Evolutionary conservation across 2,329 filamentous ascomycete species (phyloP), one percentile per base, ranked within the genome.

Genomic region (Fusarium oxysporum): DNA sequence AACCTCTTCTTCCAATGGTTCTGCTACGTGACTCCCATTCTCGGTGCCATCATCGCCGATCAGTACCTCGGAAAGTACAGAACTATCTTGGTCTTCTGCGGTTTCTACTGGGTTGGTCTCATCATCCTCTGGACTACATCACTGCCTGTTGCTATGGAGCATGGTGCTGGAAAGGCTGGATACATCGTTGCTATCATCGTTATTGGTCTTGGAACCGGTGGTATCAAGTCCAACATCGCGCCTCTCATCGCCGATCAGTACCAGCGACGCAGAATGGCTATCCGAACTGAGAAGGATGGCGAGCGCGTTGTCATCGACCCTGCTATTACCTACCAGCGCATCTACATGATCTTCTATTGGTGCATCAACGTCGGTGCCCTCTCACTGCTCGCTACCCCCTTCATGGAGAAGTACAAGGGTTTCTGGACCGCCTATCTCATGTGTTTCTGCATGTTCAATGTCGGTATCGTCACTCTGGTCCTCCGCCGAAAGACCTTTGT

Each of bases 321-420:
- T 0, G 85, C 87, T 43, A 84, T 92, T 61, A 93, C 92, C 3
- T 87, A 91, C 70, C 89, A 91, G 76, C 86, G 90, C 53, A 90
- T 93, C 69, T 93, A 92, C 84, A 92, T 90, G 90, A 88, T 93
- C 78, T 93, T 93, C 83, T 93, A 93, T 82, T 86, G 87, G 80
- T 92, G 89, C 81, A 93, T 94, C 78, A 94, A 94, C 81, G 74
- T 94, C 21, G 92, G 92, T n/a, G 89, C 90, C 4, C 84, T 95
- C 11, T 92, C 89, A 0, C 84, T 89, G 60, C 86, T 94, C 73
- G 90, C 88, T 11, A 93, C 90, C 1, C 89, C 89, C 2, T 91
- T 90, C 78, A 87, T 93, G 83, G 92, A 95, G 80, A 83, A 87
- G 65, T 86, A 91, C 75, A 81, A 90, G 64, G 90, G 90, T 8